Evolutionary conservation across 257 asterid genomes (phyloP), one percentile per base, ranked within the genome.

Genomic region (Fraxinus pennsylvanica): DNA sequence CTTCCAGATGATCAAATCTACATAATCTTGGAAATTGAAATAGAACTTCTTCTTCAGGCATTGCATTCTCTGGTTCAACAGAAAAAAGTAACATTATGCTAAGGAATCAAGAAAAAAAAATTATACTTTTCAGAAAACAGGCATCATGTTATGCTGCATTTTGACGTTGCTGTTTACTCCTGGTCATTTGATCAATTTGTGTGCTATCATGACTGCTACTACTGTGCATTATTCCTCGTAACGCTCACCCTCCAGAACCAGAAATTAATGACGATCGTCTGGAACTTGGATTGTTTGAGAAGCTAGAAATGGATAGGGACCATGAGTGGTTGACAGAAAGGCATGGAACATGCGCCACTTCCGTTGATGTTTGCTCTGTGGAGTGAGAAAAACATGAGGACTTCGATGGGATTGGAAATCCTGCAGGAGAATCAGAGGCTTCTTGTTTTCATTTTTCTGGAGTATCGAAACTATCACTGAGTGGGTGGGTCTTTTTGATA

Each of bases 1-100:
- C 97, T 91, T 94, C 99, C 97, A 94, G 81, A 94, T 90, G 76
- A 92, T 90, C 87, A 94, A 84, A 83, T 94, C 97, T 83, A 92
- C 94, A 84, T 92, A 94, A 89, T 92, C 99, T 86, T 92, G 99
- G 85, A 94, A 94, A 86, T 87, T 96, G 94, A 90, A 92, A 87
- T 91, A 91, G 80, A 95, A 95, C 89, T 90, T 93, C 92, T 95
- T 95, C 94, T 95, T 95, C 85, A 95, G 92, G 93, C 89, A 86
- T 77, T 91, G 99, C 94, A 90, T 91, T 87, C 98, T 90, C 99
- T 94, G 95, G 74, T 80, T 70, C 81, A 39, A 66, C 68, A 80
- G 72, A 77, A 81, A 39, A 75, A 77, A 78, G 75, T 14, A 73
- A 63, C 54, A 54, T 79, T 74, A 78, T 66, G 57, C 39, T 57